These are phyloP conservation scores for Phytophthora kernoviae DNA, from an alignment of 352 stramenopile genomes.

Conservation along the genomic window DNA sequence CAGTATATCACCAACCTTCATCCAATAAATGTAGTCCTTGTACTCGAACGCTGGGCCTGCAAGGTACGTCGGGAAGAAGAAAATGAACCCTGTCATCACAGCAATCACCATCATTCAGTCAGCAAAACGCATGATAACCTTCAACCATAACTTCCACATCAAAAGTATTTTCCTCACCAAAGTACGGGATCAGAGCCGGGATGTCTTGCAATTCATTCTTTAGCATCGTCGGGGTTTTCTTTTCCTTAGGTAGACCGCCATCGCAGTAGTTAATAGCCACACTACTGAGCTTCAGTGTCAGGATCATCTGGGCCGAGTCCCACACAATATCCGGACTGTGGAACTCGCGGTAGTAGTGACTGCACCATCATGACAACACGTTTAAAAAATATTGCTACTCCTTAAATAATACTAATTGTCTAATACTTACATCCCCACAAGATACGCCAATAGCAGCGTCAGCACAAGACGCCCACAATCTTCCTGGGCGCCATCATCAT, in stretches of 20 bases:
- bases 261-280: constrained; percentile 87
- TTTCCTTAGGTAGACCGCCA: constrained; percentile 66
- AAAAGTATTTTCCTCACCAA: constrained; percentile 43
- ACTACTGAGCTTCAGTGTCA: constrained; percentile 84
- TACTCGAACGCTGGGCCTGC: constrained; percentile 85
- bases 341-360: constrained; percentile 88
- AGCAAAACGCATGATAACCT: neutral
- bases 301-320: constrained; percentile 88
- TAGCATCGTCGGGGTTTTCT: constrained; percentile 71
- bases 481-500: constrained; percentile 71
- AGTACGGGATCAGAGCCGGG: constrained; percentile 70
- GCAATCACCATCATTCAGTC: neutral
- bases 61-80: constrained; percentile 90
- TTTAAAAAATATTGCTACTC: neutral
- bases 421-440: constrained; percentile 59
- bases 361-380: constrained; percentile 15
- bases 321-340: constrained; percentile 81
- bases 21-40: constrained; percentile 85
- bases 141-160: neutral
- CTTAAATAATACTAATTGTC: neutral
- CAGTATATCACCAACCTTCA: constrained; percentile 44
- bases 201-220: constrained; percentile 76
- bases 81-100: constrained; percentile 66
- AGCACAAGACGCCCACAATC: constrained; percentile 72
- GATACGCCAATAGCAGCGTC: constrained; percentile 62